A percentile compares a stretch with the other conserved stretches of the same genome.
These are phyloP conservation scores for Acanthamoeba castellanii DNA, from an alignment of 208 protist genomes.

Conservation along the genomic window DNA sequence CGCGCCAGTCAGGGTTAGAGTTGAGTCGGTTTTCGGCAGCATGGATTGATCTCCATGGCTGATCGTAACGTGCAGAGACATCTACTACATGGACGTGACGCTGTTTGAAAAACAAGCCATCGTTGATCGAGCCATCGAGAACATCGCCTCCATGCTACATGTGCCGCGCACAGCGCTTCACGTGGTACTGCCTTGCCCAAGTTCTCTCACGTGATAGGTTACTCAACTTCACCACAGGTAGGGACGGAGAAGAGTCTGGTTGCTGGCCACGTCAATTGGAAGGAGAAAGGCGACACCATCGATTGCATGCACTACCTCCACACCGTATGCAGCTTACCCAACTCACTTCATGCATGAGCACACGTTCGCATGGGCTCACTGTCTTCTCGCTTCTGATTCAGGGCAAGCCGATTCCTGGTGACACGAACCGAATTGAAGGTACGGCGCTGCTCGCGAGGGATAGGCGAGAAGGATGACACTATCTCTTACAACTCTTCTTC, in stretches of 20 bases:
- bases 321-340: neutral
- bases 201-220: neutral
- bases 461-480: too few species aligned
- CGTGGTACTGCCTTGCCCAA: conserved; percentile 3
- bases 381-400: neutral
- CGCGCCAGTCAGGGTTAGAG: neutral
- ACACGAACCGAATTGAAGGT: conserved; percentile 27
- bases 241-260: conserved; percentile 50
- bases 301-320: conserved; percentile 29
- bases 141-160: conserved; percentile 58
- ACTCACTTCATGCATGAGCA: neutral
- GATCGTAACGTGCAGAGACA: conserved; percentile 16
- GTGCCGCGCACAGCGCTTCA: neutral
- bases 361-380: neutral
- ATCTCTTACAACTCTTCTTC: neutral
- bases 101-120: conserved; percentile 40
- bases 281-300: neutral
- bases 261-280: conserved; percentile 15
- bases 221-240: neutral
- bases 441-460: neutral
- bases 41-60: neutral
- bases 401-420: conserved; percentile 56
- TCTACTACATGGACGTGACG: conserved; percentile 67
- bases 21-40: neutral
- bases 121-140: conserved; percentile 48